phyloP scores from a whole-genome alignment of 345 rosid species.

The Aurinia saxatilis region DNA sequence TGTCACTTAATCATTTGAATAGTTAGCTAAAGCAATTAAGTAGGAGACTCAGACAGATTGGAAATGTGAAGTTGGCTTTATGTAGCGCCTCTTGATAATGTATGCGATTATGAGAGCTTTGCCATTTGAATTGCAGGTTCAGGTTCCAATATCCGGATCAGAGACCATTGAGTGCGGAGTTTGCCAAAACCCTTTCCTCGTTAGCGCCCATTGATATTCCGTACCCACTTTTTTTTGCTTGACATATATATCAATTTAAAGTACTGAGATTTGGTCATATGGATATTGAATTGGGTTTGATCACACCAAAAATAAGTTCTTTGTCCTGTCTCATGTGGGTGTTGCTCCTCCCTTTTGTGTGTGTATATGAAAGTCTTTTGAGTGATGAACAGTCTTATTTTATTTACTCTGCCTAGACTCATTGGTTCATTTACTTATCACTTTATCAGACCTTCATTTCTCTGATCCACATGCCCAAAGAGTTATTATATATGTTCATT shows the following conservation, averaged over 20 bases:
- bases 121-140: slow-evolving; percentile 53
- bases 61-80: neutral
- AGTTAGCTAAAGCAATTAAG: neutral
- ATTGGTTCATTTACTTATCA: slow-evolving; percentile 10
- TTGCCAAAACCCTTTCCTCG: slow-evolving; percentile 94
- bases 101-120: neutral
- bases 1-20: neutral
- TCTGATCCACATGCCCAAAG: neutral
- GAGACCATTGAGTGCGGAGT: slow-evolving; percentile 99
- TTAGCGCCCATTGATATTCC: slow-evolving; percentile 63
- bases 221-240: neutral
- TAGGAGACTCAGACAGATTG: neutral
- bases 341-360: slow-evolving; percentile 12
- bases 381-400: slow-evolving; percentile 14
- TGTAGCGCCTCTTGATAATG: neutral
- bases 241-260: neutral
- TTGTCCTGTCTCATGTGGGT: slow-evolving; percentile 10
- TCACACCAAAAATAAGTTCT: slow-evolving; percentile 11
- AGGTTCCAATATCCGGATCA: slow-evolving; percentile 96
- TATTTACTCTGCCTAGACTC: neutral
- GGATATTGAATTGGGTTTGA: slow-evolving; percentile 16
- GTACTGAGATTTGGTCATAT: slow-evolving; percentile 9
- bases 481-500: neutral
- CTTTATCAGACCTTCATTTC: neutral
- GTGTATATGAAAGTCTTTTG: slow-evolving; percentile 25